Evolutionary conservation across 139 green algal species (phyloP), one percentile per base, ranked within the genome.

Genomic region (Dunaliella primolecta): DNA sequence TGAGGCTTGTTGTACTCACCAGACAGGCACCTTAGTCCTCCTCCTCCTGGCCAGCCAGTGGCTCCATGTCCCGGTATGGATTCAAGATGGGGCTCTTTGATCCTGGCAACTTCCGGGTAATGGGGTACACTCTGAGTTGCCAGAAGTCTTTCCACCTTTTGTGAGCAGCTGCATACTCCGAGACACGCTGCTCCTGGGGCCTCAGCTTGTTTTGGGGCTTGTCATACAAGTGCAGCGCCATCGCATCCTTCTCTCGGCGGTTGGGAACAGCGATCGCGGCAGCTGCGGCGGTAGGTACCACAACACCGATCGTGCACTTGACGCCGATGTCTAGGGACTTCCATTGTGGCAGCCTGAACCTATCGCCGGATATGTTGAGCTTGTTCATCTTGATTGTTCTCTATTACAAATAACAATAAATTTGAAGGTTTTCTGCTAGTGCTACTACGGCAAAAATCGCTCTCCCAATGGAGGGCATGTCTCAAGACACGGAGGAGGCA

Each of bases 71-170:
- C 38, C 83, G 82, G 84, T 93, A 93, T 1, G 91, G 91, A 81
- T 93, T 93, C 11, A 92, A 78, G 37, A 93, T 87, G 1, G 91
- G 91, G 78, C 81, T 90, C 37, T 90, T 82, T 11, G 84, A 57
- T 2, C 91, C 91, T 30, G 91, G 91, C 32, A 93, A 83, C 79
- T 88, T 90, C 29, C 91, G 86, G 3, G 91, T 93, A 34, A 87
- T 55, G 46, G 84, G 85, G 83, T 92, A 93, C 2, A 91, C 78
- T 57, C 78, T 91, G 78, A 87, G 89, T 33, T 93, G 79, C 23
- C 90, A 88, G 70, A 93, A 94, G 24, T 84, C 81, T 1, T 87
- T 90, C 89, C 89, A 94, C 3, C 86, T 77, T 34, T 75, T 55
- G 74, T 90, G 82, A 0, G 86, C 91, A 27, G 91, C 91, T 23